phyloP scores from a whole-genome alignment of 2,329 filamentous ascomycete species.

The Didymella glomerata region DNA sequence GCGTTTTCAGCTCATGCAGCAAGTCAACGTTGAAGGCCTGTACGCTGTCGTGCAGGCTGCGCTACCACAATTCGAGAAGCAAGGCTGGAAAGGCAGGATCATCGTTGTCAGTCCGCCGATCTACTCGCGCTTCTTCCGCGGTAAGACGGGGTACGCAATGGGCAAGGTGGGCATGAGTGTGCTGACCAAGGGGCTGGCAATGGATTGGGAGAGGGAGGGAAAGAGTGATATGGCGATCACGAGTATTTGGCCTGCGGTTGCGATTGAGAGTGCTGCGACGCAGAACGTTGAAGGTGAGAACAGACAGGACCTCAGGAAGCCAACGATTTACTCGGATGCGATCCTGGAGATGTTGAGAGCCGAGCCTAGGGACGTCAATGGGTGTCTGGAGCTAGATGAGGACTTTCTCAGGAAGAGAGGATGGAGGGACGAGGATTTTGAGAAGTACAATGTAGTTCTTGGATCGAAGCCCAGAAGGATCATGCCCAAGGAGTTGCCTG shows the following conservation, averaged over 20 bases:
- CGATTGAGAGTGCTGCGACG: slow-evolving; percentile 81
- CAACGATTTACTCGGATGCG: slow-evolving; percentile 80
- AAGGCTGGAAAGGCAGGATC: slow-evolving; percentile 65
- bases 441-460: slow-evolving; percentile 73
- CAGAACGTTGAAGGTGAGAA: slow-evolving; percentile 58
- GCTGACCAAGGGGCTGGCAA: slow-evolving; percentile 79
- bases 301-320: slow-evolving; percentile 68
- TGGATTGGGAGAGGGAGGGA: slow-evolving; percentile 78
- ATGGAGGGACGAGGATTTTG: slow-evolving; percentile 69
- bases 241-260: slow-evolving; percentile 81
- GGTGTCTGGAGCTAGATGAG: slow-evolving; percentile 77
- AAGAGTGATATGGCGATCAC: slow-evolving; percentile 76
- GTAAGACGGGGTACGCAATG: slow-evolving; percentile 84
- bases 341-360: slow-evolving; percentile 75
- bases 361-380: slow-evolving; percentile 70
- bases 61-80: slow-evolving; percentile 70
- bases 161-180: slow-evolving; percentile 84
- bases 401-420: slow-evolving; percentile 76
- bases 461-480: slow-evolving; percentile 74
- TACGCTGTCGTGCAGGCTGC: slow-evolving; percentile 75
- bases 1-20: slow-evolving; percentile 70
- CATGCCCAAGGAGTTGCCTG: slow-evolving; percentile 76
- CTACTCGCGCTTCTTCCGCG: slow-evolving; percentile 83
- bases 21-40: slow-evolving; percentile 69
- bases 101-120: slow-evolving; percentile 85